phyloP scores from a whole-genome alignment of 495 filamentous ascomycete genomes.

The Tuber brumale region DNA sequence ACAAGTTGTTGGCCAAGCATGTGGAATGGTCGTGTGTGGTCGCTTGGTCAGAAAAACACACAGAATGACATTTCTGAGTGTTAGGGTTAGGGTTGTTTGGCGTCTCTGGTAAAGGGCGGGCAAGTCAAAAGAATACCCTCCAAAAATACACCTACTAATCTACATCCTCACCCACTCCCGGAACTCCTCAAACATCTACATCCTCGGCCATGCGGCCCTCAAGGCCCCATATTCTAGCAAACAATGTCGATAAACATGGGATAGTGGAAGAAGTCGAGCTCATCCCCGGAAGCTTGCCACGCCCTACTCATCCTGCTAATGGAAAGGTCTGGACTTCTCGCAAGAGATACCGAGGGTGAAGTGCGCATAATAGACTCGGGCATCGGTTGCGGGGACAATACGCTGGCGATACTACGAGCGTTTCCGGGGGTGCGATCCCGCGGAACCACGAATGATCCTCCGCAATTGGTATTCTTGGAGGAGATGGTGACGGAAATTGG shows the following conservation, averaged over 20 bases:
- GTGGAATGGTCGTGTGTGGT: too few species aligned
- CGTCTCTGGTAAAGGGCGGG: too few species aligned
- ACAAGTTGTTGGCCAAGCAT: too few species aligned
- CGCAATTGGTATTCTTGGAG: slow-evolving; percentile 33
- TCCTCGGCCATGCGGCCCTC: slow-evolving; percentile 44
- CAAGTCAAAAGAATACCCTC: too few species aligned
- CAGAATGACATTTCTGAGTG: too few species aligned
- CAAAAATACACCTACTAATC: not conserved
- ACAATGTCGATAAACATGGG: slow-evolving; percentile 48
- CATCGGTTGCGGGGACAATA: slow-evolving; percentile 52
- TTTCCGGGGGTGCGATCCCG: slow-evolving; percentile 40
- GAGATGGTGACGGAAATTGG: not conserved
- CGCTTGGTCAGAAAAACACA: too few species aligned
- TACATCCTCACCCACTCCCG: not conserved
- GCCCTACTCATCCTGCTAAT: slow-evolving; percentile 47
- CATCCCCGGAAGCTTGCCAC: slow-evolving; percentile 46
- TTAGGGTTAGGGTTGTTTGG: too few species aligned
- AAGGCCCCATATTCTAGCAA: slow-evolving; percentile 40
- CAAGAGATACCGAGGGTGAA: slow-evolving; percentile 19
- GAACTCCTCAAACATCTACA: slow-evolving; percentile 22
- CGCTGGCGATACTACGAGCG: slow-evolving; percentile 39
- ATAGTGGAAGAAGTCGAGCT: slow-evolving; percentile 42
- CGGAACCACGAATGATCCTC: slow-evolving; percentile 45
- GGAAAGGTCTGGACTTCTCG: slow-evolving; percentile 41
- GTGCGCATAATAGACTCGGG: slow-evolving; percentile 46